A percentile compares a stretch with the other conserved stretches of the same genome.
Evolutionary conservation across 768 basidiomycete species (phyloP).

Genomic region (Favolaschia claudopus): DNA sequence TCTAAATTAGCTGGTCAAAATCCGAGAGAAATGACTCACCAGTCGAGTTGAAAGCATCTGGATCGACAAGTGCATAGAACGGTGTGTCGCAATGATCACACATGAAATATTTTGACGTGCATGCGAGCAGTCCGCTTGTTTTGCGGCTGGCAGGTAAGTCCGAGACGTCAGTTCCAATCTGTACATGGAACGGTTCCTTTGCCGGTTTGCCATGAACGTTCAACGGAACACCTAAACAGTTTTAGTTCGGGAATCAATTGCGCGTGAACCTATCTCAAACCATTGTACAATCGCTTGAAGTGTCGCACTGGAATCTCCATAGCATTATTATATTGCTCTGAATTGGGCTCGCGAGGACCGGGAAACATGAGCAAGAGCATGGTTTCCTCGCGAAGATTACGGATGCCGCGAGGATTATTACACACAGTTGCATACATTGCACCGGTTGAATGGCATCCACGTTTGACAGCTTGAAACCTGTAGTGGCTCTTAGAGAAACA

Average conservation of each 20-base stretch:
- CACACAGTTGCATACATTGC: slow-evolving; percentile 30
- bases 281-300: slow-evolving; percentile 15
- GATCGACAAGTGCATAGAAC: slow-evolving; percentile 5
- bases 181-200: slow-evolving; percentile 2
- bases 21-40: background rate
- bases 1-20: background rate
- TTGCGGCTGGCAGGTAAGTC: slow-evolving; percentile 32
- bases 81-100: slow-evolving; percentile 15
- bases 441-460: slow-evolving; percentile 30
- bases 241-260: background rate
- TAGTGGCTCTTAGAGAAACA: background rate
- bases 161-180: slow-evolving; percentile 17
- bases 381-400: slow-evolving; percentile 31
- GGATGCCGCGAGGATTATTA: slow-evolving; percentile 31
- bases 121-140: slow-evolving; percentile 9
- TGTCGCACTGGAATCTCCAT: slow-evolving; percentile 18
- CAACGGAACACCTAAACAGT: background rate
- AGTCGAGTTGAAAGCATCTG: background rate
- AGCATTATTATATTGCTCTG: slow-evolving; percentile 19
- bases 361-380: slow-evolving; percentile 28
- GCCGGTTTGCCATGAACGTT: background rate
- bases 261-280: slow-evolving; percentile 15
- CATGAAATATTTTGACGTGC: slow-evolving; percentile 25
- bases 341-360: slow-evolving; percentile 30
- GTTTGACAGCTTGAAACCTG: slow-evolving; percentile 31